Evolutionary conservation across 306 rosid genomes (phyloP).

Genomic region (Rosa chinensis): DNA sequence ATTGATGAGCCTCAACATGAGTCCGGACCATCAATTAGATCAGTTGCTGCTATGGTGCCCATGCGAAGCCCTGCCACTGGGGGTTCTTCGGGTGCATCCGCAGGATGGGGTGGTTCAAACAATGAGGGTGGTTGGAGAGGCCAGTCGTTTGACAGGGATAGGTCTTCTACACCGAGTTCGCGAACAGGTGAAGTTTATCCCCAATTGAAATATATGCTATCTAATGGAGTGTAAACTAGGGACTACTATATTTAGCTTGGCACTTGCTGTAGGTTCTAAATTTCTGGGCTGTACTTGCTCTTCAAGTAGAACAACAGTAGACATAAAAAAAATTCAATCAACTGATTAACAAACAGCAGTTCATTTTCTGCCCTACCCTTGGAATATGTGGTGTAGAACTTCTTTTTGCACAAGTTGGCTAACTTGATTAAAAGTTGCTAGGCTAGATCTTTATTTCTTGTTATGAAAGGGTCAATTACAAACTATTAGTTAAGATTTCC

Average conservation of each 20-base stretch:
- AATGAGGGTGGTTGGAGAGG: slow-evolving; percentile 84
- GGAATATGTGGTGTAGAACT: neutral
- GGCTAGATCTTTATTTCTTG: neutral
- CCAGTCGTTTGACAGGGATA: slow-evolving; percentile 76
- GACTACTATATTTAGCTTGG: neutral
- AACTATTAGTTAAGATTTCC: neutral
- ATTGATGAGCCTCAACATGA: slow-evolving; percentile 86
- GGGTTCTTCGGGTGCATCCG: slow-evolving; percentile 82
- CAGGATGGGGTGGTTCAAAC: slow-evolving; percentile 80
- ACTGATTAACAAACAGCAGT: neutral
- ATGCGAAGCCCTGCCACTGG: slow-evolving; percentile 98
- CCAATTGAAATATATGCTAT: neutral
- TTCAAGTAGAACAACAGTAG: neutral
- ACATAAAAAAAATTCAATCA: neutral
- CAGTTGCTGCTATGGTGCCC: slow-evolving; percentile 98
- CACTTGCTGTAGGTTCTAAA: neutral
- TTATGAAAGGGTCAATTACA: neutral
- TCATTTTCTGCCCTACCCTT: neutral
- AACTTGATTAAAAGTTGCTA: neutral
- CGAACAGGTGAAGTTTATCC: slow-evolving; percentile 60
- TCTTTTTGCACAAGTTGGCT: neutral
- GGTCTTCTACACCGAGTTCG: slow-evolving; percentile 85
- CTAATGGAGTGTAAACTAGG: neutral
- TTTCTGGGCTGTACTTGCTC: neutral
- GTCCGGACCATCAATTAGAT: slow-evolving; percentile 85